Evolutionary conservation across 768 basidiomycete genomes (phyloP).

Genomic region (Amanita brunnescens): DNA sequence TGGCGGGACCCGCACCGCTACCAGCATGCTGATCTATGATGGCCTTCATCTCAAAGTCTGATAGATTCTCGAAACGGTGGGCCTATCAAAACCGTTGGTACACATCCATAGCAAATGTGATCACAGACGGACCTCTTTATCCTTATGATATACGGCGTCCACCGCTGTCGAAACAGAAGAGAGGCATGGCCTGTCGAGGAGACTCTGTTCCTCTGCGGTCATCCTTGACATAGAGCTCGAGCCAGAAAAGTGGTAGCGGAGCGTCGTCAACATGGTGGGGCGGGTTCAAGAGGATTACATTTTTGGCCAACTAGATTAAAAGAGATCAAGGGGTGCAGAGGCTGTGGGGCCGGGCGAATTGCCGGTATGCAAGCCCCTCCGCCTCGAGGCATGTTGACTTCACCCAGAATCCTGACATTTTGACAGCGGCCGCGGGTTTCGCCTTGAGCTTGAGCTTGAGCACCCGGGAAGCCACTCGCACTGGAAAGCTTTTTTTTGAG

Average conservation of each 20-base stretch:
- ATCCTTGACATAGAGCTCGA: neutral
- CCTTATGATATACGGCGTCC: neutral
- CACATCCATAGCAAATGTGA: neutral
- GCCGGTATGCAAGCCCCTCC: neutral
- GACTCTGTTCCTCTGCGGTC: neutral
- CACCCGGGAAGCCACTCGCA: too few species aligned
- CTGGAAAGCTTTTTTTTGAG: too few species aligned
- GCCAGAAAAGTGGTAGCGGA: neutral
- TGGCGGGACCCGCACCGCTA: neutral
- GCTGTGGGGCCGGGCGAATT: neutral
- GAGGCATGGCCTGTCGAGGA: neutral
- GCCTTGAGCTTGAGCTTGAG: too few species aligned
- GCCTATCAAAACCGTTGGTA: neutral
- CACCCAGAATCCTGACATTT: neutral
- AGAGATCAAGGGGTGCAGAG: neutral
- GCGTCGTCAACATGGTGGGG: neutral
- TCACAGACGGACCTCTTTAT: neutral
- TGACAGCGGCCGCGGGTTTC: neutral
- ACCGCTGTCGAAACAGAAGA: neutral
- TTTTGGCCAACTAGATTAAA: neutral
- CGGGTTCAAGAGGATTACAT: neutral
- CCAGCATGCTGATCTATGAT: neutral
- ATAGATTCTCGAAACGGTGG: neutral
- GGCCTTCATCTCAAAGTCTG: neutral
- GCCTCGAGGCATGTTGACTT: neutral